Evolutionary conservation across 2,329 filamentous ascomycete genomes (phyloP), one percentile per base, ranked within the genome.

Genomic region (Fusarium aywerte): DNA sequence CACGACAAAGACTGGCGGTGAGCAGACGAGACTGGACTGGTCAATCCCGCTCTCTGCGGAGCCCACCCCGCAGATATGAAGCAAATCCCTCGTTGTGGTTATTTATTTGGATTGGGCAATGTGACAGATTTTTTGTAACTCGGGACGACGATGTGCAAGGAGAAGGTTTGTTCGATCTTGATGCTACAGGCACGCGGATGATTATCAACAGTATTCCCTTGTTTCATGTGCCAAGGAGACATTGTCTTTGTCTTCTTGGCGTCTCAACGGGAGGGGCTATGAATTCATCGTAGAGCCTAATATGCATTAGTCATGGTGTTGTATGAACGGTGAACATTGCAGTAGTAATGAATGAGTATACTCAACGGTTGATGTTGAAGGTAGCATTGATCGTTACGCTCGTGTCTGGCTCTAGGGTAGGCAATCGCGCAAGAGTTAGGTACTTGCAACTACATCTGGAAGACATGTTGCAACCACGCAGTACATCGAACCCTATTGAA

Each of bases 1-100:
- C 65, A 66, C 65, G 55, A 67, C 52, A 43, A 36, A 58, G 55
- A 68, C 65, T 66, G 62, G 66, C 66, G 66, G 66, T 68, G 66
- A 68, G 66, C 53, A 62, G 33, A 38, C 32, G 27, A 45, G 38
- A 62, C 31, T 38, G 54, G 42, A 31, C 52, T 57, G 23, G 45
- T 43, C 27, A 21, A 43, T n/a, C 51, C 38, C 61, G 51, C 58
- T 54, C 32, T 50, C 40, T 40, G 59, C 59, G 59, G 60, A 62
- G 65, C 32, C 56, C 27, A 53, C 65, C 65, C 65, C 56, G 61
- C 65, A 69, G 38, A 48, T 38, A 38, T 66, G 40, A 52, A 54
- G 52, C 32, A 57, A 65, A 55, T 53, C 29, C 49, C 53, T 42
- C 44, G 11, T 42, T 54, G 29, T 23, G 40, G 51, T 69, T 67